Percentiles rank a stretch among this genome's conserved stretches.
These are phyloP conservation scores for Debaryomycetaceae sp. DNA, from an alignment of 1,139 yeast genomes.

Conservation along the genomic window DNA sequence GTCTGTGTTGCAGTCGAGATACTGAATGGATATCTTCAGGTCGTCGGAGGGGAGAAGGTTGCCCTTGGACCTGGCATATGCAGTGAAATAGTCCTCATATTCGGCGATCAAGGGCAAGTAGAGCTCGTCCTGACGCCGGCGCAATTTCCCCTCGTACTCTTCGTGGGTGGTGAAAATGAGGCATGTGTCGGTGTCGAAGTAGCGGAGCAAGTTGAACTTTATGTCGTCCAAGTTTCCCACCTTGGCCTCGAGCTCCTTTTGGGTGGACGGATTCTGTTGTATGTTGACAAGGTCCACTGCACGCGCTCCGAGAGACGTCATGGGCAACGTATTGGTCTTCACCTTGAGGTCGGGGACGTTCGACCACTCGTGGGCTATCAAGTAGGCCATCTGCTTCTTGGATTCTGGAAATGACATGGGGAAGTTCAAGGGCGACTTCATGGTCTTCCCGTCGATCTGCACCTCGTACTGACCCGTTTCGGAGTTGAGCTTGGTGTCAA, in stretches of 20 bases:
- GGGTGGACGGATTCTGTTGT: constrained; percentile 15
- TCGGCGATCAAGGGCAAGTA: constrained; percentile 72
- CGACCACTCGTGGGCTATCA: constrained; percentile 88
- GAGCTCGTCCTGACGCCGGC: constrained; percentile 69
- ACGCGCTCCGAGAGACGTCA: constrained; percentile 83
- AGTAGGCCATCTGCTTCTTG: constrained; percentile 63
- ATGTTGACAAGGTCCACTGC: constrained; percentile 65
- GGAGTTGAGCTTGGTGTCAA: constrained; percentile 40
- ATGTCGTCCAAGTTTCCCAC: constrained; percentile 59
- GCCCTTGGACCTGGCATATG: constrained; percentile 27
- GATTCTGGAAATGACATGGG: constrained; percentile 59
- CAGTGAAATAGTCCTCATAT: constrained; percentile 60
- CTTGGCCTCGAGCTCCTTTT: constrained; percentile 52
- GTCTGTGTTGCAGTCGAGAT: constrained; percentile 73
- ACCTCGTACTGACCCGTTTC: constrained; percentile 41
- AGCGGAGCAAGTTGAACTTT: constrained; percentile 60
- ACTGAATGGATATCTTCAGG: constrained; percentile 38
- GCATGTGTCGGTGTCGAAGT: constrained; percentile 90
- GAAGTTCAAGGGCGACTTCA: constrained; percentile 83
- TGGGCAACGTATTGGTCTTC: constrained; percentile 77
- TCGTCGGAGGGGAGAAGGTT: constrained; percentile 26
- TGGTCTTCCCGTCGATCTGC: constrained; percentile 68
- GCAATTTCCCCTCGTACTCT: constrained; percentile 80
- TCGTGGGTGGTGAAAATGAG: constrained; percentile 76
- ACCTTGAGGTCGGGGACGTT: constrained; percentile 66